These are phyloP conservation scores for Uronychia setigera DNA, from an alignment of 73 alveolate genomes.

Conservation along the genomic window DNA sequence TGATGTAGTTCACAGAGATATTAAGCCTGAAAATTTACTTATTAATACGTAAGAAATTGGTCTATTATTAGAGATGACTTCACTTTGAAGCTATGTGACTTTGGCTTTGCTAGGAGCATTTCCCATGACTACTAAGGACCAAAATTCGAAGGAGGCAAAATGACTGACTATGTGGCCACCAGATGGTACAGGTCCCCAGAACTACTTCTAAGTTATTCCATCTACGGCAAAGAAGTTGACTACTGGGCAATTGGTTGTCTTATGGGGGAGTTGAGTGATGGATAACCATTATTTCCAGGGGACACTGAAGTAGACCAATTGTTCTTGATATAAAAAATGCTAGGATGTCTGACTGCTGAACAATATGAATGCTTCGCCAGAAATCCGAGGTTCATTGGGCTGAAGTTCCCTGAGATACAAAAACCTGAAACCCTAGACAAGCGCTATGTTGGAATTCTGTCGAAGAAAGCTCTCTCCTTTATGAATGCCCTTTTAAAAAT, in stretches of 20 bases:
- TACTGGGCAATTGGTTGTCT: constrained; percentile 95
- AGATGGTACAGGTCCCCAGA: constrained; percentile 95
- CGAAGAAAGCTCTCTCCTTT: constrained; percentile 70
- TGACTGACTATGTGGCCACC: constrained; percentile 82
- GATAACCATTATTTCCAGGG: constrained; percentile 89
- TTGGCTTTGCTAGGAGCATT: constrained; percentile 84
- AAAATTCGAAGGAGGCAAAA: constrained; percentile 52
- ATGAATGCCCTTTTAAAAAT: constrained; percentile 80
- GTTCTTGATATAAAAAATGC: constrained; percentile 68
- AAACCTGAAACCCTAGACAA: constrained; percentile 95
- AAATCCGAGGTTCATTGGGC: constrained; percentile 84
- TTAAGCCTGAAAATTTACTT: constrained; percentile 83
- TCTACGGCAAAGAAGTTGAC: constrained; percentile 89
- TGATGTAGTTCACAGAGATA: constrained; percentile 78
- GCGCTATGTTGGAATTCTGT: constrained; percentile 89
- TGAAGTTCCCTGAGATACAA: constrained; percentile 82
- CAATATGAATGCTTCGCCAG: constrained; percentile 78
- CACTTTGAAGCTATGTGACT: constrained; percentile 81
- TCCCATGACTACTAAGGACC: constrained; percentile 55
- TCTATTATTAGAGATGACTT: constrained; percentile 21
- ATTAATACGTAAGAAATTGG: constrained; percentile 28
- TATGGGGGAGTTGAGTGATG: constrained; percentile 92
- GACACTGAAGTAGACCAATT: constrained; percentile 84
- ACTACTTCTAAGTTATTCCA: constrained; percentile 75
- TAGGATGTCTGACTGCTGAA: constrained; percentile 87